phyloP scores from a whole-genome alignment of 1,284 basidiomycete species.

The Neolentinus lepideus region DNA sequence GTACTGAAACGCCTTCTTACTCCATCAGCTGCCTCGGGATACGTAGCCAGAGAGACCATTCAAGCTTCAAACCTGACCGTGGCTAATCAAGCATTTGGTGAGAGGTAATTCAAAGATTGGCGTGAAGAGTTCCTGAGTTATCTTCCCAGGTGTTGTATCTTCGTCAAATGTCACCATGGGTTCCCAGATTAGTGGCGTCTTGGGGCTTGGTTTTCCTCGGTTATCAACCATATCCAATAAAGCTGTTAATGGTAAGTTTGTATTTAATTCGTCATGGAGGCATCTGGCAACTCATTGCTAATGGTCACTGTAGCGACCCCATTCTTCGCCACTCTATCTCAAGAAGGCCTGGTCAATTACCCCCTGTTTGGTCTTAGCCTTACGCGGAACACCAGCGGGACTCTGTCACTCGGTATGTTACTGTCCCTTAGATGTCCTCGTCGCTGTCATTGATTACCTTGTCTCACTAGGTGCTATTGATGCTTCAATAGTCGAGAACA shows the following conservation, averaged over 20 bases:
- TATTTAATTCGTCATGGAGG: background rate
- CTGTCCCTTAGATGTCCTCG: no score
- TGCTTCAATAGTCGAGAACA: slow-evolving; percentile 52
- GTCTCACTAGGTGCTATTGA: slow-evolving; percentile 59
- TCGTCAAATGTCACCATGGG: slow-evolving; percentile 53
- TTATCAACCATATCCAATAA: slow-evolving; percentile 50
- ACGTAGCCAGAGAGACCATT: slow-evolving; percentile 59
- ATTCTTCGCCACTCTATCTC: slow-evolving; percentile 53
- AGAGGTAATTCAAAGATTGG: slow-evolving; percentile 14
- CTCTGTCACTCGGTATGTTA: slow-evolving; percentile 51
- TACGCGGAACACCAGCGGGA: slow-evolving; percentile 49
- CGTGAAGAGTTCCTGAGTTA: no score
- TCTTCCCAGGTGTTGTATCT: slow-evolving; percentile 49
- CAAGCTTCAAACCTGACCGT: slow-evolving; percentile 50
- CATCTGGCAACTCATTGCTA: slow-evolving; percentile 2
- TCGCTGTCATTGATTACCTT: background rate
- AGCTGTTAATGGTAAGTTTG: slow-evolving; percentile 42
- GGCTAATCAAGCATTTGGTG: slow-evolving; percentile 59
- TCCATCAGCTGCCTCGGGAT: slow-evolving; percentile 65
- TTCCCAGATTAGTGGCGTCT: slow-evolving; percentile 59
- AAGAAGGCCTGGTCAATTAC: slow-evolving; percentile 59
- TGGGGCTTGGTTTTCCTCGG: slow-evolving; percentile 70
- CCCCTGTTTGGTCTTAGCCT: slow-evolving; percentile 68
- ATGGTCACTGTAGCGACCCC: slow-evolving; percentile 57
- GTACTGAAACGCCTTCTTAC: no score